Percentiles rank a stretch among this genome's conserved stretches.
Conservation (phyloP, 164 flowering plant species). For the Dillenia turbinata region DNA sequence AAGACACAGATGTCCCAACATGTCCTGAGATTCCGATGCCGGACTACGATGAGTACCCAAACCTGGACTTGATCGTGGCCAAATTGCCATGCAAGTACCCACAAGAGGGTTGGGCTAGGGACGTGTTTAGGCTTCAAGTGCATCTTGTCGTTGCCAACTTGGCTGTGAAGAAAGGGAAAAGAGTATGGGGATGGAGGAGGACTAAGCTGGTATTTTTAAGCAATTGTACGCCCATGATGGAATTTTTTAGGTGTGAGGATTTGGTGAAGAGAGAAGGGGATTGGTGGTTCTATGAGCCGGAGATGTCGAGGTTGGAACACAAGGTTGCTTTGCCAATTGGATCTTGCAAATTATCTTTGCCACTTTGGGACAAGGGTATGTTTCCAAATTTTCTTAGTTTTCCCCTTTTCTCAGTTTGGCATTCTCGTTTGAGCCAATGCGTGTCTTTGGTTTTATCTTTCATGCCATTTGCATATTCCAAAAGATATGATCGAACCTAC, state of each 20-base stretch:
- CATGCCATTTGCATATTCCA: no score
- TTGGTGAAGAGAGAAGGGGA: conserved; percentile 57
- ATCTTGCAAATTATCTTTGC: conserved; percentile 74
- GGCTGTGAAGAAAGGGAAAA: conserved; percentile 57
- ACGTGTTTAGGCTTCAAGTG: conserved; percentile 68
- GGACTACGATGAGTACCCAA: conserved; percentile 22
- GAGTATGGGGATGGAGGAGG: conserved; percentile 30
- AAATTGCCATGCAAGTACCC: conserved; percentile 67
- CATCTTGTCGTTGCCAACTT: conserved; percentile 64
- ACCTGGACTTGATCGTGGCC: conserved; percentile 63
- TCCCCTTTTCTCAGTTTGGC: background rate
- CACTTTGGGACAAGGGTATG: conserved; percentile 83
- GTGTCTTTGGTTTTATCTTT: background rate
- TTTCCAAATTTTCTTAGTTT: background rate
- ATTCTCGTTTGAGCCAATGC: background rate
- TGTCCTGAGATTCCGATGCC: conserved; percentile 97
- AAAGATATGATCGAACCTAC: no score
- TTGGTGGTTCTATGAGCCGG: conserved; percentile 76
- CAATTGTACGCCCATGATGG: conserved; percentile 84
- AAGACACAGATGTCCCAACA: conserved; percentile 52
- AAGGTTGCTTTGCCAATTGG: conserved; percentile 81
- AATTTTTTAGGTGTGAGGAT: conserved; percentile 76
- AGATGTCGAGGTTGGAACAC: conserved; percentile 42
- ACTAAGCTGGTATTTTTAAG: conserved; percentile 59
- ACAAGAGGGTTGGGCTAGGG: conserved; percentile 65